Percentiles rank a stretch among this genome's conserved stretches.
phyloP scores from a whole-genome alignment of 768 basidiomycete genomes.

The Boletus edulis region DNA sequence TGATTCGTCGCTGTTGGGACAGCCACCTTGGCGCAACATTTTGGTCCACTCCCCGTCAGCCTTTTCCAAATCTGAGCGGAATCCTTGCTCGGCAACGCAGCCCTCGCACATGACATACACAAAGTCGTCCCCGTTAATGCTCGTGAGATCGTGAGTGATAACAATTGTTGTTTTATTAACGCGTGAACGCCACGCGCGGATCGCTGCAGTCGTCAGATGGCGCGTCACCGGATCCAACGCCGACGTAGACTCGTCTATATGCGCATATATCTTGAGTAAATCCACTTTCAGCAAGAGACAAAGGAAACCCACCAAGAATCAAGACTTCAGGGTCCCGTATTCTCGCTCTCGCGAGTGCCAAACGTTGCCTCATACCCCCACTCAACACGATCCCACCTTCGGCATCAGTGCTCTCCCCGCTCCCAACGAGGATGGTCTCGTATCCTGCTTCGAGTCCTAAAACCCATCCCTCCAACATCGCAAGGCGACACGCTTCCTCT shows the following conservation, averaged over 20 bases:
- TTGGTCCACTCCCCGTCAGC: conserved; percentile 63
- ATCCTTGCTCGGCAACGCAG: conserved; percentile 82
- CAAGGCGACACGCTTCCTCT: conserved; percentile 76
- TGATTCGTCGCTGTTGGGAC: conserved; percentile 38
- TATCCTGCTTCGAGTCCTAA: conserved; percentile 83
- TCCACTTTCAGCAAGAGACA: not conserved
- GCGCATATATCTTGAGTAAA: not conserved
- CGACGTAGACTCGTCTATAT: conserved; percentile 74
- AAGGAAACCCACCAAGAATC: conserved; percentile 71
- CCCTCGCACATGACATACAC: conserved; percentile 91
- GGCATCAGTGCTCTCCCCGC: conserved; percentile 40
- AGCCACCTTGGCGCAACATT: conserved; percentile 69
- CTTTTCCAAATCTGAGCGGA: conserved; percentile 71
- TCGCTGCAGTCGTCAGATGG: conserved; percentile 75
- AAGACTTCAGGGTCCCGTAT: conserved; percentile 85
- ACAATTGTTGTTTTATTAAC: conserved; percentile 53
- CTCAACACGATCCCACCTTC: conserved; percentile 71
- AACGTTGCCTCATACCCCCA: conserved; percentile 89
- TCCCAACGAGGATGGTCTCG: conserved; percentile 60
- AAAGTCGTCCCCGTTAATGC: conserved; percentile 74
- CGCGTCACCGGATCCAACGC: conserved; percentile 87
- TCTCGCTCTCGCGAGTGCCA: conserved; percentile 85
- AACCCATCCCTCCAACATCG: conserved; percentile 87
- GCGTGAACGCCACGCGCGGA: conserved; percentile 57
- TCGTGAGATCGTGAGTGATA: conserved; percentile 93